Base-by-base conservation (phyloP, 2,329 filamentous ascomycete genomes). In the Akanthomyces uredinophilus region DNA sequence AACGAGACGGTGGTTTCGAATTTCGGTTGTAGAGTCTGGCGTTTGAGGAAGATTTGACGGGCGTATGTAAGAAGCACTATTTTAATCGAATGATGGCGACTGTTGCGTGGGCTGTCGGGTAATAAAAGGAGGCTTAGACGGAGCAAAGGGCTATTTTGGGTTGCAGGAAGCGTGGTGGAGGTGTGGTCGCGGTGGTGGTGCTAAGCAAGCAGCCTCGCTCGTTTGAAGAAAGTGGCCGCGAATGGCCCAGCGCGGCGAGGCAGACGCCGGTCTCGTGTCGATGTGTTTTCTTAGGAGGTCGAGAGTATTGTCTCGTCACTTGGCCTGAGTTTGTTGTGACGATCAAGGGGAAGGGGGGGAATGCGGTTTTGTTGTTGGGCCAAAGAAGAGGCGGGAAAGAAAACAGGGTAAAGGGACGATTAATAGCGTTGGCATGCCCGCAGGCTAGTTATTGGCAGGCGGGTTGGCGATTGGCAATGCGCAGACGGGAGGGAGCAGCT, bases 101-200 rank as follows among this genome's bases (percentile, higher is more conserved):
- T 14, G 54, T 18, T 47, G n/a, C n/a, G 43, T 27, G 53, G 51
- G 37, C 39, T 44, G 52, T 47, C 43, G 44, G 49, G 54, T 16
- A 13, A 39, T 16, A 13, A 39, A 52, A 57, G 43, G 54, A 57
- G 54, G 54, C 54, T 57, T 57, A 50, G 55, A 58, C 44, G 41
- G 3, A 11, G 41, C 20, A n/a, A 46, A 43, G 35, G 16, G 24
- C 35, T 43, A 41, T 41, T 50, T 59, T 51, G 46, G 35, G 46
- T 51, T 22, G 46, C 46, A 59, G 56, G 56, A 51, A 18, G 56
- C 56, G 44, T 59, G 3, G 35, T 29, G 13, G 35, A 32, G 27
- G 54, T 57, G 54, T 53, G n/a, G 55, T 49, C 2, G 44, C 37
- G 44, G 7, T 8, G 32, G 32, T 35, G 32, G 32, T 58, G 27